A percentile compares a stretch with the other conserved stretches of the same genome.
phyloP scores from a whole-genome alignment of 306 rosid species.

The Elaeagnus macrophylla region DNA sequence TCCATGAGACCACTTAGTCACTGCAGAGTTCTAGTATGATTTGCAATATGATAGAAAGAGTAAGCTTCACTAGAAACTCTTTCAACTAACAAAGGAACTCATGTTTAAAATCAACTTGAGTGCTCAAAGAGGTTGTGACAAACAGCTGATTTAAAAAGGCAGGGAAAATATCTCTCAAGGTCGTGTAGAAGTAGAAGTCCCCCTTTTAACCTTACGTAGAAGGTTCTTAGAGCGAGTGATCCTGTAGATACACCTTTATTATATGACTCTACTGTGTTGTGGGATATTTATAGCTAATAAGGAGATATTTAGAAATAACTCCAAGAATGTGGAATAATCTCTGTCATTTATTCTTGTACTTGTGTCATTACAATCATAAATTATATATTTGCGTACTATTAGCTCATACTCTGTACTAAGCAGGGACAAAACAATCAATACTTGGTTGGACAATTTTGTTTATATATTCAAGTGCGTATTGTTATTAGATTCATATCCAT shows the following conservation, averaged over 20 bases:
- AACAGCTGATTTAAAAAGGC: slow-evolving; percentile 1
- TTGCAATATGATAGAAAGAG: slow-evolving; percentile 15
- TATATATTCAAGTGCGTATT: too few species aligned
- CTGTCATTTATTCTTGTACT: slow-evolving; percentile 11
- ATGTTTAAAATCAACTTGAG: slow-evolving; percentile 21
- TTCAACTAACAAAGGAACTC: slow-evolving; percentile 20
- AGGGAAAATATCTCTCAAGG: slow-evolving; percentile 16
- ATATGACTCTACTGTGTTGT: slow-evolving; percentile 13
- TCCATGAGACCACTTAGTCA: slow-evolving; percentile 55
- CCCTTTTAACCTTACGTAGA: slow-evolving; percentile 21
- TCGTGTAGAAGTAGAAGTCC: slow-evolving; percentile 9
- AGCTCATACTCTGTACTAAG: background rate
- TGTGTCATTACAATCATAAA: background rate
- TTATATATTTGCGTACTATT: background rate
- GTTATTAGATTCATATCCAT: too few species aligned
- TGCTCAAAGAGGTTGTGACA: slow-evolving; percentile 14
- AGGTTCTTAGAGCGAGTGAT: slow-evolving; percentile 24
- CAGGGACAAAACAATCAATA: too few species aligned
- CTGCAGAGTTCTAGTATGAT: slow-evolving; percentile 1
- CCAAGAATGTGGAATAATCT: slow-evolving; percentile 21
- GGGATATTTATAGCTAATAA: slow-evolving; percentile 20
- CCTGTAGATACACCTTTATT: slow-evolving; percentile 28
- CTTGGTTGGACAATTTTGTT: too few species aligned
- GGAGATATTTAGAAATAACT: slow-evolving; percentile 27
- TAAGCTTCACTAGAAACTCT: slow-evolving; percentile 16